Conservation (phyloP, 768 basidiomycete species). For the Russula compacta region DNA sequence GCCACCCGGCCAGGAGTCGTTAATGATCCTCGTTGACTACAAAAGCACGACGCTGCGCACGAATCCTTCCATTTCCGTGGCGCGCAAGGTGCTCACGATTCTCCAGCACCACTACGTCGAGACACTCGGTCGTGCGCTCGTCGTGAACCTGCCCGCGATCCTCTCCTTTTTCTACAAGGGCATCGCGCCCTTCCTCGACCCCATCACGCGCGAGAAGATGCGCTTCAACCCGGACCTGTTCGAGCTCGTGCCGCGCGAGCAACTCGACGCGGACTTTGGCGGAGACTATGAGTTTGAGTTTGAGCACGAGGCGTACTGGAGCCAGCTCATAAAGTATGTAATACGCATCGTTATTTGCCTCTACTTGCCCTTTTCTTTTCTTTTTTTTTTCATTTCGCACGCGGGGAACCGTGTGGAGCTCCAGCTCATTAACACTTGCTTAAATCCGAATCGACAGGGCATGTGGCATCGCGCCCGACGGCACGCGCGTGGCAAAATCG, state of each 20-base stretch:
- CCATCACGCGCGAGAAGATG: slow-evolving; percentile 88
- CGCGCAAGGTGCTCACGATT: slow-evolving; percentile 67
- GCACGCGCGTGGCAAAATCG: slow-evolving; percentile 20
- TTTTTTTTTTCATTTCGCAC: neutral
- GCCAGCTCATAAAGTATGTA: slow-evolving; percentile 59
- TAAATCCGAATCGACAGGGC: slow-evolving; percentile 11
- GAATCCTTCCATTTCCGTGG: slow-evolving; percentile 76
- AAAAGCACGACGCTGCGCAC: slow-evolving; percentile 71
- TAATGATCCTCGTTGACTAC: slow-evolving; percentile 83
- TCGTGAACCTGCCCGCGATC: slow-evolving; percentile 71
- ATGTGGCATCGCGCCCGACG: slow-evolving; percentile 28
- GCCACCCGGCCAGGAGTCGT: slow-evolving; percentile 75
- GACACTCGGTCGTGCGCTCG: slow-evolving; percentile 75
- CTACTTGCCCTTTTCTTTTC: too few species aligned
- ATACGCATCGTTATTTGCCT: neutral
- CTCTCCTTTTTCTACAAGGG: slow-evolving; percentile 75
- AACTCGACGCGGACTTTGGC: slow-evolving; percentile 78
- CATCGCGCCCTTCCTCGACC: slow-evolving; percentile 80
- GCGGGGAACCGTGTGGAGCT: neutral
- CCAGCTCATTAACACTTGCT: neutral
- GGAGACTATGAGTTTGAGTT: slow-evolving; percentile 69
- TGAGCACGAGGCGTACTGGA: slow-evolving; percentile 69
- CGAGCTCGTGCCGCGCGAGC: slow-evolving; percentile 63
- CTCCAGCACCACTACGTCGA: slow-evolving; percentile 87
- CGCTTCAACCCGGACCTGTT: slow-evolving; percentile 78